A percentile compares a stretch with the other conserved stretches of the same genome.
Evolutionary conservation across 768 basidiomycete genomes (phyloP).

Genomic region (Ramaria rubella): DNA sequence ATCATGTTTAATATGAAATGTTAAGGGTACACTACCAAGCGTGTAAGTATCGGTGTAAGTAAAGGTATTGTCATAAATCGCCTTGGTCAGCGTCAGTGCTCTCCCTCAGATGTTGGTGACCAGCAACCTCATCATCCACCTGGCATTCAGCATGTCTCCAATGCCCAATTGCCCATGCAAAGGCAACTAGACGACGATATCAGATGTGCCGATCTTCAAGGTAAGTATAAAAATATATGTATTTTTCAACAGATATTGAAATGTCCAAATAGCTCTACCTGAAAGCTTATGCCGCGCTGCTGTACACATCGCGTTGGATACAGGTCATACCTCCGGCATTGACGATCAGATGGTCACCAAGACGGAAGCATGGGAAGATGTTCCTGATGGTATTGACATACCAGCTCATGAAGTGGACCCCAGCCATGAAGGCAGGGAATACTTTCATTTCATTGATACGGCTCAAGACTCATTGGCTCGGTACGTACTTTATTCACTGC

Average conservation of each 20-base stretch:
- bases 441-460: neutral
- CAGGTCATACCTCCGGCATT: neutral
- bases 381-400: neutral
- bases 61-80: too few relatives aligned
- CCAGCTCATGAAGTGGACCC: neutral
- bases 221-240: neutral
- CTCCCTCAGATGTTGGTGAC: too few relatives aligned
- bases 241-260: neutral
- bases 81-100: too few relatives aligned
- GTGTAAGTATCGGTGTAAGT: too few relatives aligned
- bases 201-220: neutral
- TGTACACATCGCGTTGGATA: neutral
- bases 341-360: neutral
- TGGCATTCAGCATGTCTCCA: neutral
- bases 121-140: neutral
- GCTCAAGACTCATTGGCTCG: neutral
- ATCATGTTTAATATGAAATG: too few relatives aligned
- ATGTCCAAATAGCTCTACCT: neutral
- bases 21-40: too few relatives aligned
- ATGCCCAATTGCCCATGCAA: neutral
- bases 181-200: neutral
- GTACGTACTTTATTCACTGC: neutral
- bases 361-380: neutral
- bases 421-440: slow-evolving; percentile 1
- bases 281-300: neutral